Base-by-base conservation (phyloP, 225 moss, liverwort and hornwort species). In the Ulota crispa region DNA sequence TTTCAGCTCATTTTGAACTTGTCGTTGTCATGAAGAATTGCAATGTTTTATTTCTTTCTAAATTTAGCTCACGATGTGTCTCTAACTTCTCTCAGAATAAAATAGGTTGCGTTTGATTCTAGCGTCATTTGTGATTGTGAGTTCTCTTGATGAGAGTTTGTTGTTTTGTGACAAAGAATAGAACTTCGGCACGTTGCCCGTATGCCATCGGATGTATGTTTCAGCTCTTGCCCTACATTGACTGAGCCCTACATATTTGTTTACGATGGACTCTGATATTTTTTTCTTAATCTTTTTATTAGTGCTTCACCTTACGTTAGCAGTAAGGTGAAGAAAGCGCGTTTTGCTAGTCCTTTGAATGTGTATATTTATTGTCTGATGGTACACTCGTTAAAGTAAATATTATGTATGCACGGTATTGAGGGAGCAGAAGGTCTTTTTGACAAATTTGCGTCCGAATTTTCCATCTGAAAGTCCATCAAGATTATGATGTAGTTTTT, bases 41-140 rank as follows among this genome's bases (percentile, higher is more conserved):
- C n/a, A n/a, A n/a, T n/a, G n/a, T n/a, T n/a, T n/a, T n/a, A n/a
- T n/a, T n/a, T n/a, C n/a, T n/a, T n/a, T n/a, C n/a, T n/a, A n/a
- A n/a, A n/a, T n/a, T n/a, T n/a, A n/a, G n/a, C n/a, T n/a, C n/a
- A n/a, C n/a, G n/a, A n/a, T n/a, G n/a, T n/a, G n/a, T n/a, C n/a
- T n/a, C n/a, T n/a, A n/a, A 75, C 8, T 67, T 67, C 57, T 56
- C 5, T 14, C n/a, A 81, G 63, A 80, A 62, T 72, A 20, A 63
- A 24, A 36, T 72, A 52, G 54, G 28, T 55, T 55, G 50, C 41
- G 20, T 31, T 42, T 23, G 55, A 66, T 56, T 28, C 15, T 65
- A 56, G 24, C 56, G 7, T 15, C 37, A 21, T 52, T 34, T 27
- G 27, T 5, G 14, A 19, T 82, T 59, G 68, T 20, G 5, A 21